phyloP scores from a whole-genome alignment of 2,329 filamentous ascomycete genomes.

The Penicillium sp. region DNA sequence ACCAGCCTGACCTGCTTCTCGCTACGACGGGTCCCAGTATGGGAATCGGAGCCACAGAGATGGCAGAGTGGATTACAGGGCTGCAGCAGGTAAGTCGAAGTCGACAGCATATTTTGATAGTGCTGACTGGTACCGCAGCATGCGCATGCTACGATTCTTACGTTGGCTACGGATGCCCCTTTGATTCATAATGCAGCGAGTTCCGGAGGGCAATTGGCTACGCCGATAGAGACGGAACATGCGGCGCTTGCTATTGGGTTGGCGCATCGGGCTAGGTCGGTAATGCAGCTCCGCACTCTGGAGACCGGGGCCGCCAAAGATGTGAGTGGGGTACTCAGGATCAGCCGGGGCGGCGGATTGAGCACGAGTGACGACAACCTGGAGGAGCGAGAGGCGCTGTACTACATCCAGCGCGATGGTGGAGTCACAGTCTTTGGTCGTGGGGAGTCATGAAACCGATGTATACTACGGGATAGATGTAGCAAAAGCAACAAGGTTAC shows the following conservation, averaged over 20 bases:
- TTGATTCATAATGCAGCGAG: constrained; percentile 56
- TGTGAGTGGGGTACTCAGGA: constrained; percentile 81
- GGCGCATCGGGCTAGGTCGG: constrained; percentile 72
- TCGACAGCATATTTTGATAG: background rate
- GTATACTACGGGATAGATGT: constrained; percentile 6
- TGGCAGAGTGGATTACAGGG: constrained; percentile 60
- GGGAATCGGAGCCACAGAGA: constrained; percentile 42
- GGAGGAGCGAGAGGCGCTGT: constrained; percentile 72
- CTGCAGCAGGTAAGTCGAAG: constrained; percentile 62
- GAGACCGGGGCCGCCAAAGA: constrained; percentile 89
- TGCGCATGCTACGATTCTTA: constrained; percentile 66
- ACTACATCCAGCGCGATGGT: constrained; percentile 77
- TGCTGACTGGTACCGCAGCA: constrained; percentile 43
- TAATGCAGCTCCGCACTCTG: constrained; percentile 72
- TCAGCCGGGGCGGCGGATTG: constrained; percentile 61
- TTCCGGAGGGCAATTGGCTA: constrained; percentile 50
- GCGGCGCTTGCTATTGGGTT: constrained; percentile 69
- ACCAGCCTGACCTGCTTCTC: constrained; percentile 66
- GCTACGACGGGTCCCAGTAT: constrained; percentile 57
- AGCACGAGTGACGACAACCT: constrained; percentile 32
- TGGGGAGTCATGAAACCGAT: constrained; percentile 57
- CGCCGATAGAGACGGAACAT: constrained; percentile 69
- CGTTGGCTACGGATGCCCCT: constrained; percentile 71
- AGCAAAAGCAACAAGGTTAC: background rate
- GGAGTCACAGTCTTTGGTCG: constrained; percentile 81